A percentile compares a stretch with the other conserved stretches of the same genome.
Evolutionary conservation across 371 early-diverging fungal genomes (phyloP).

Genomic region (Entomophthora muscae): DNA sequence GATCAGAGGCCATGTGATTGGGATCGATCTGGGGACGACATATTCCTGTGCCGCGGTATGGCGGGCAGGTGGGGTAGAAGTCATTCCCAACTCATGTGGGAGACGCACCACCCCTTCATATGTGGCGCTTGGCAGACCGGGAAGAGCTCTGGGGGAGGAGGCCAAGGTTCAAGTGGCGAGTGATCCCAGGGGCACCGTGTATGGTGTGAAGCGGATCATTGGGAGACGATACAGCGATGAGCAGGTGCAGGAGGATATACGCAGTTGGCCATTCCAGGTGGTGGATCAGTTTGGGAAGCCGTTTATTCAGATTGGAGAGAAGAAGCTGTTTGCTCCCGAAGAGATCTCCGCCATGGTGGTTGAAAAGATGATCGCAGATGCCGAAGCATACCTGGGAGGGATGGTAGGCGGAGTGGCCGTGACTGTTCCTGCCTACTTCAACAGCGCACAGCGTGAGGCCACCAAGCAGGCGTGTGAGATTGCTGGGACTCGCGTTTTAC

Average conservation of each 20-base stretch:
- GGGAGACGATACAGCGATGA: constrained; percentile 70
- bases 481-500: constrained; percentile 52
- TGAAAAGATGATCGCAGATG: constrained; percentile 90
- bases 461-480: constrained; percentile 66
- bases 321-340: constrained; percentile 85
- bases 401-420: constrained; percentile 83
- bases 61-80: constrained; percentile 92
- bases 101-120: constrained; percentile 79
- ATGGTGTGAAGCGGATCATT: constrained; percentile 89
- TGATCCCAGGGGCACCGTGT: constrained; percentile 78
- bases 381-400: constrained; percentile 88
- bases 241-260: constrained; percentile 70
- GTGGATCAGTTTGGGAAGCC: constrained; percentile 65
- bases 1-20: too few relatives aligned
- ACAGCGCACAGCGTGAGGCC: constrained; percentile 61
- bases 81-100: constrained; percentile 64
- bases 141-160: constrained; percentile 71
- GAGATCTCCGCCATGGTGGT: constrained; percentile 92
- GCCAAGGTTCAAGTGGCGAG: constrained; percentile 63
- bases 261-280: constrained; percentile 80
- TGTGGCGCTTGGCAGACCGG: constrained; percentile 69
- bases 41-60: constrained; percentile 98
- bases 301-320: constrained; percentile 58
- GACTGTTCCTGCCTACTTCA: constrained; percentile 95
- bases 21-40: constrained; percentile 98